Percentiles rank a stretch among this genome's conserved stretches.
phyloP scores from a whole-genome alignment of 2,329 filamentous ascomycete species.

The Stachybotrys echinatus region DNA sequence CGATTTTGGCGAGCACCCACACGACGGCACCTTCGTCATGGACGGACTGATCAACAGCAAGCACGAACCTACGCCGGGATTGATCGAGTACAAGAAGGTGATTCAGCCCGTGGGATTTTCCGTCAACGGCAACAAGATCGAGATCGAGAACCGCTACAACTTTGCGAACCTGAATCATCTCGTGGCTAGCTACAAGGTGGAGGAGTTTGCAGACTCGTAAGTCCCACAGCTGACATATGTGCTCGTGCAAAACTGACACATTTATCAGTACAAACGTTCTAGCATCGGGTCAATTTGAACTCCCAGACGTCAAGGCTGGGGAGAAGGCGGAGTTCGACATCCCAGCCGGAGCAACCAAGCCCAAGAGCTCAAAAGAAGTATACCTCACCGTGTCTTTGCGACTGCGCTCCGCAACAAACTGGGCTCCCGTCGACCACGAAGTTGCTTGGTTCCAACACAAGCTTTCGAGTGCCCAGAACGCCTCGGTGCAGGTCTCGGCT shows the following conservation, averaged over 20 bases:
- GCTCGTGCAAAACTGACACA: constrained; percentile 3
- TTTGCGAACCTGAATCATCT: constrained; percentile 40
- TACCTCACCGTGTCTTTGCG: constrained; percentile 41
- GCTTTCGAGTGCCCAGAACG: constrained; percentile 15
- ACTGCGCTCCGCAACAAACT: constrained; percentile 36
- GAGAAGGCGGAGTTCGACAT: constrained; percentile 26
- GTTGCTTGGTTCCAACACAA: constrained; percentile 49
- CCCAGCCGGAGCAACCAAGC: constrained; percentile 17
- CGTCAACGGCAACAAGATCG: constrained; percentile 28
- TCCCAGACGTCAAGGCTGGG: constrained; percentile 36
- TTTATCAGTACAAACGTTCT: constrained; percentile 13
- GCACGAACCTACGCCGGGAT: constrained; percentile 51
- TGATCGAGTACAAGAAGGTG: constrained; percentile 52
- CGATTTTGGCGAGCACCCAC: constrained; percentile 56
- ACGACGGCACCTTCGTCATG: constrained; percentile 58
- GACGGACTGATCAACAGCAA: constrained; percentile 50
- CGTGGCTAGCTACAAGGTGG: constrained; percentile 35
- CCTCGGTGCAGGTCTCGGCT: background rate
- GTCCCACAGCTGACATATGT: constrained; percentile 8
- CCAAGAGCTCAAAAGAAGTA: constrained; percentile 28
- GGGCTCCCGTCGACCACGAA: constrained; percentile 48
- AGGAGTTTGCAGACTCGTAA: constrained; percentile 35
- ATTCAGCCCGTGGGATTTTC: constrained; percentile 47
- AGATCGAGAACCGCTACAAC: constrained; percentile 44
- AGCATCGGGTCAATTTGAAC: constrained; percentile 27